Evolutionary conservation across 352 stramenopile genomes (phyloP).

Genomic region (Pythium utonaiense): DNA sequence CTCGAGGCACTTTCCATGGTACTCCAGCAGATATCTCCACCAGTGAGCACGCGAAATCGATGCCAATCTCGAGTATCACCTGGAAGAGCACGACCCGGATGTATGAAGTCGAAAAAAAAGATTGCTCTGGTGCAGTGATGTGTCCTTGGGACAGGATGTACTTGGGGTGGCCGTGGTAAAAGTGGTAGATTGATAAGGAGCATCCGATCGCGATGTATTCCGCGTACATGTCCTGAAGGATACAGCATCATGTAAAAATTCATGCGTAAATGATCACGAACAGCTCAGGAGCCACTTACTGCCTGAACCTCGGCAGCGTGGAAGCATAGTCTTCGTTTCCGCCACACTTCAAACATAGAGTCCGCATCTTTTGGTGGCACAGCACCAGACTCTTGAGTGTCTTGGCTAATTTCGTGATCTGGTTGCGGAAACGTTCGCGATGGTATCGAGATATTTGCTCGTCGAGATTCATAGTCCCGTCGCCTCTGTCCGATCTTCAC

Average conservation of each 20-base stretch:
- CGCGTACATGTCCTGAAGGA: conserved; percentile 45
- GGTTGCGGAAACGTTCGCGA: too few species aligned
- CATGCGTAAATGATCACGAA: too few species aligned
- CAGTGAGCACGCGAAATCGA: conserved; percentile 12
- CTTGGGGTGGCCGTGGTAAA: conserved; percentile 33
- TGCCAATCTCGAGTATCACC: conserved; percentile 4
- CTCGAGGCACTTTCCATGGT: conserved; percentile 2
- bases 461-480: too few species aligned
- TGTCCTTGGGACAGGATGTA: conserved; percentile 10
- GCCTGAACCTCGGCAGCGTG: conserved; percentile 37
- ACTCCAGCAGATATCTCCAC: conserved; percentile 11
- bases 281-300: neutral
- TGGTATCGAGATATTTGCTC: too few species aligned
- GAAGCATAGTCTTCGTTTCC: conserved; percentile 23
- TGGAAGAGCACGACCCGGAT: neutral
- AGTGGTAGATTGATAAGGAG: conserved; percentile 39
- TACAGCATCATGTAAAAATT: too few species aligned
- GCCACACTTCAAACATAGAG: conserved; percentile 27
- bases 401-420: too few species aligned
- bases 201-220: conserved; percentile 51
- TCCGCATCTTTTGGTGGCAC: neutral
- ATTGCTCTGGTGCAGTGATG: neutral
- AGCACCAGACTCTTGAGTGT: too few species aligned
- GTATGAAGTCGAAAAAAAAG: neutral
- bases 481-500: neutral